Evolutionary conservation across 169 alveolate genomes (phyloP), one percentile per base, ranked within the genome.

Genomic region (Cryptosporidium bovis): DNA sequence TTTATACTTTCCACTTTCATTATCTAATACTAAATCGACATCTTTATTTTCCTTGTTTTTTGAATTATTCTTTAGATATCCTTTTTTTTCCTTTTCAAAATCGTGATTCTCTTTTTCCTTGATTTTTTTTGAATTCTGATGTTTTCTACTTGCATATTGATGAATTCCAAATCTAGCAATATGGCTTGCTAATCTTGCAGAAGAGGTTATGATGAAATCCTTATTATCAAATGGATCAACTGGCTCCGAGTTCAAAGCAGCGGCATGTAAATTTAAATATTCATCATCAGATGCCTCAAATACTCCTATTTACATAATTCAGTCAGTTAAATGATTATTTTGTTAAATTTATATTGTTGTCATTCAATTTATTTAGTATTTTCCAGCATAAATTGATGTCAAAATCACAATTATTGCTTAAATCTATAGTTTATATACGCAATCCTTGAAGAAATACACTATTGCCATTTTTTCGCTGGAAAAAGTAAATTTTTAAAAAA

Each of bases 231-330:
- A 77, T 1, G 87, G 87, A 15, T 77, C 87, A 48, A 77, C 87
- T 24, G 87, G 71, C 33, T 77, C 87, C 5, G 87, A 77, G 8
- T 77, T 71, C 16, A 40, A 40, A 44, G 87, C 58, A 20, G 87
- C 87, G 10, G 53, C 48, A 62, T 77, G 87, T 77, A 77, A 36
- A 15, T 66, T 50, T 34, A 58, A 40, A 36, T 77, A 62, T 1
- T 77, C 87, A 33, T 77, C 77, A 29, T 77, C 87, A 12, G 87
- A 77, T 27, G 87, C 87, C 44, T 77, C 87, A 29, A 77, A 31
- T 0, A 20, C 31, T 2, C 87, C 87, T 77, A 60, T 53, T 58
- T 12, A 29, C 56, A 16, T 5, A 20, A 2, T 15, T 20, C 7
- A 62, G 6, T 62, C 15, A 20, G 33, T 62, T 62, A 15, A 62